Evolutionary conservation across 148 eudicot species (phyloP).

Genomic region (Tetragonia tetragonoides): DNA sequence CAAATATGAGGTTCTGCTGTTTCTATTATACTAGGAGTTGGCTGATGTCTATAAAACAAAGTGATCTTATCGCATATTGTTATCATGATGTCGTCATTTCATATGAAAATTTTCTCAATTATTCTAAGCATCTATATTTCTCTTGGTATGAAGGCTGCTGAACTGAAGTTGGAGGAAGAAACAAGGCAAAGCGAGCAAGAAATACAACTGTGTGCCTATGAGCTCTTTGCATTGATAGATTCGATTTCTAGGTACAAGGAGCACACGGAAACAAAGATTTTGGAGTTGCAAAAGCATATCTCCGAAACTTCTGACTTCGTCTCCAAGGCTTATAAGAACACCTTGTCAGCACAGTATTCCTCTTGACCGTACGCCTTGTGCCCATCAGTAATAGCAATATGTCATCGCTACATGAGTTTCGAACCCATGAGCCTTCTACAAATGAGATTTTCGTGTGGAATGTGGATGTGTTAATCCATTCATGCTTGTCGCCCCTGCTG

Average conservation of each 20-base stretch:
- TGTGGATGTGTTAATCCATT: no score
- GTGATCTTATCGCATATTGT: background rate
- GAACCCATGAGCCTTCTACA: no score
- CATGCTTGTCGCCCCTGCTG: no score
- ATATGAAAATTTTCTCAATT: background rate
- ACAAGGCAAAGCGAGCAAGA: slow-evolving; percentile 49
- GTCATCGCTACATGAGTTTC: background rate
- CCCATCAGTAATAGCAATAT: background rate
- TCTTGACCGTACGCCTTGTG: background rate
- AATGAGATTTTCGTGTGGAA: no score
- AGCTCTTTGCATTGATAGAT: slow-evolving; percentile 65
- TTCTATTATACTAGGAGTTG: background rate
- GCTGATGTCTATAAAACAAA: background rate
- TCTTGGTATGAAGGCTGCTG: slow-evolving; percentile 45
- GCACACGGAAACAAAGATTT: slow-evolving; percentile 50
- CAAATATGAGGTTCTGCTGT: background rate
- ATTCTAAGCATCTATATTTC: slow-evolving; percentile 1
- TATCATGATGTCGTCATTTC: background rate
- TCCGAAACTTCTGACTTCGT: slow-evolving; percentile 41
- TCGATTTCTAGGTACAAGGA: slow-evolving; percentile 74
- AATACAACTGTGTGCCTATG: slow-evolving; percentile 59
- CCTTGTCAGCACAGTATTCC: slow-evolving; percentile 24
- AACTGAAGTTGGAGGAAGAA: slow-evolving; percentile 53
- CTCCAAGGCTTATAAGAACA: slow-evolving; percentile 47
- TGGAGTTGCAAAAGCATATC: slow-evolving; percentile 53